Percentiles rank a stretch among this genome's conserved stretches.
These are phyloP conservation scores for Vitis hybrid DNA, from an alignment of 177 flowering plant species.

Conservation along the genomic window DNA sequence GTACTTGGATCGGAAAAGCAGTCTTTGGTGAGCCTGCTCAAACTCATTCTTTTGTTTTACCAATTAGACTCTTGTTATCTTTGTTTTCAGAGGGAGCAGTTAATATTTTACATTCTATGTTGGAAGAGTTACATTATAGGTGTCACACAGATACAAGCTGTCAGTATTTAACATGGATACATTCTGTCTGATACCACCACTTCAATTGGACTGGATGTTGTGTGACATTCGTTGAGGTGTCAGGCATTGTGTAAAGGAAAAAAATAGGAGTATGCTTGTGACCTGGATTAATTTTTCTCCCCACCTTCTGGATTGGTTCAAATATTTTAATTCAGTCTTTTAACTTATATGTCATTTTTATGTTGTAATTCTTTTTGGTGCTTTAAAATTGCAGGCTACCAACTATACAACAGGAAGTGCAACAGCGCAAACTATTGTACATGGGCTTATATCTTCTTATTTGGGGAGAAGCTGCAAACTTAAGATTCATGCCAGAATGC, in stretches of 20 bases:
- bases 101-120: background rate
- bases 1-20: constrained; percentile 88
- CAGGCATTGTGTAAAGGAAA: background rate
- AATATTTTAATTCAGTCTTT: background rate
- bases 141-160: background rate
- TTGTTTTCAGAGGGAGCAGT: background rate
- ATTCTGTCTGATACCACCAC: background rate
- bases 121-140: background rate
- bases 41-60: background rate
- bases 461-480: constrained; percentile 99
- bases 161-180: background rate
- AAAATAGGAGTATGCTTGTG: background rate
- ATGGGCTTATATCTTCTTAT: constrained; percentile 96
- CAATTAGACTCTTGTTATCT: background rate
- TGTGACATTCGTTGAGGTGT: background rate
- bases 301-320: background rate
- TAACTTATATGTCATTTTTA: background rate
- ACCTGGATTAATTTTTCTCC: background rate
- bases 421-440: constrained; percentile 87
- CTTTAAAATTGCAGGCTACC: constrained; percentile 69
- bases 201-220: background rate
- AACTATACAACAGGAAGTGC: constrained; percentile 96
- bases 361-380: background rate
- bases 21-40: constrained; percentile 73
- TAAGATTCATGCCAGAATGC: constrained; percentile 99